Conservation (phyloP, 1,284 basidiomycete genomes). For the Taiwanofungus camphoratus region DNA sequence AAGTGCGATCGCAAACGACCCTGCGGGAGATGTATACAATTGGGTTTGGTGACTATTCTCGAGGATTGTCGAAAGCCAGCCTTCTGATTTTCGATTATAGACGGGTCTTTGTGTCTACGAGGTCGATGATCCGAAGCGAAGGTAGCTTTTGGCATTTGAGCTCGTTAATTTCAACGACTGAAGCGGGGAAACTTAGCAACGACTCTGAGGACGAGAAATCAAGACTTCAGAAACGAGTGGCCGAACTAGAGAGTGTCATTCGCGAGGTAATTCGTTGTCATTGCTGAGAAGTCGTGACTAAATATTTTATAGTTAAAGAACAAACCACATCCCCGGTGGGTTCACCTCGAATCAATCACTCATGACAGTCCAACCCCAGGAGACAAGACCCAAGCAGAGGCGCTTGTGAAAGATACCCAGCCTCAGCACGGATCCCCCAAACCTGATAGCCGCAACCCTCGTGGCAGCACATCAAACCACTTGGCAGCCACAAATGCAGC, state of each 20-base stretch:
- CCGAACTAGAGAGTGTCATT: slow-evolving; percentile 79
- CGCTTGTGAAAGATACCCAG: no score
- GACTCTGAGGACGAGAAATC: slow-evolving; percentile 51
- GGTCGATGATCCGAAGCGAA: slow-evolving; percentile 69
- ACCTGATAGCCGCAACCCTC: neutral
- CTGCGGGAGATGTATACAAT: slow-evolving; percentile 68
- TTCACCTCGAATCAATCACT: no score
- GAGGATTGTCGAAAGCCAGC: neutral
- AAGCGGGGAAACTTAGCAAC: slow-evolving; percentile 18
- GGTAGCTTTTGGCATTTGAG: slow-evolving; percentile 24
- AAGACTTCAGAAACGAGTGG: slow-evolving; percentile 67
- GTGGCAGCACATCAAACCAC: slow-evolving; percentile 1
- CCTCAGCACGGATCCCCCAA: no score
- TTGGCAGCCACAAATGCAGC: slow-evolving; percentile 1
- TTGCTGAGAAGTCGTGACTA: slow-evolving; percentile 6
- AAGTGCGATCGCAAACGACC: slow-evolving; percentile 71
- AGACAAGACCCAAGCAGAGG: no score
- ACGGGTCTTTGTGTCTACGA: slow-evolving; percentile 83
- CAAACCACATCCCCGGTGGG: slow-evolving; percentile 67
- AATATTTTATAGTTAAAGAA: slow-evolving; percentile 44
- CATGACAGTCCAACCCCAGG: no score
- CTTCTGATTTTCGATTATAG: slow-evolving; percentile 28
- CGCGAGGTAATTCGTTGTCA: slow-evolving; percentile 47
- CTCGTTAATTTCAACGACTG: neutral
- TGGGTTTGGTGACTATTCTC: slow-evolving; percentile 48